These are phyloP conservation scores for Penicillium sp. DNA, from an alignment of 2,329 filamentous ascomycete species.

Conservation along the genomic window DNA sequence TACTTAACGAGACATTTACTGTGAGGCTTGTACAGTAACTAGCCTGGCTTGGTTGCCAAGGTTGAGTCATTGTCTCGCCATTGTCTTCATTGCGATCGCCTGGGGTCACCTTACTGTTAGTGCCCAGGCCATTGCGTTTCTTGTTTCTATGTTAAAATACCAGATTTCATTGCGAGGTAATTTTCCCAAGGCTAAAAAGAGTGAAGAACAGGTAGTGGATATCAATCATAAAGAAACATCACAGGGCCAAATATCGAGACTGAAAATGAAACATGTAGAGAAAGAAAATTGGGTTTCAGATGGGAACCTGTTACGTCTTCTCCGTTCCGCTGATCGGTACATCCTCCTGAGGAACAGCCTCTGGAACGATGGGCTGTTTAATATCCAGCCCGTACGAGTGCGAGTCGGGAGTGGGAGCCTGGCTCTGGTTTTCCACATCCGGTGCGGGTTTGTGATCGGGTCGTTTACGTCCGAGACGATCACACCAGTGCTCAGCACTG, in stretches of 20 bases:
- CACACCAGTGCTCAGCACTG: constrained; percentile 90
- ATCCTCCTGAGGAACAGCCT: constrained; percentile 29
- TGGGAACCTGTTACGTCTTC: constrained; percentile 18
- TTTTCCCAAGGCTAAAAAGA: constrained; percentile 9
- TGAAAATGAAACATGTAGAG: constrained; percentile 2
- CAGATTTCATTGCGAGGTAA: not conserved
- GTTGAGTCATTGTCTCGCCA: too few relatives aligned
- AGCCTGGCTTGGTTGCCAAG: too few relatives aligned
- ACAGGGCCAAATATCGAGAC: constrained; percentile 5
- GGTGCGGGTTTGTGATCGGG: constrained; percentile 30
- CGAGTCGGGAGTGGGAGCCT: constrained; percentile 15
- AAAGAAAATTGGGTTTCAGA: not conserved
- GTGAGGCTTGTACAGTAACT: too few relatives aligned
- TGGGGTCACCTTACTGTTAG: too few relatives aligned
- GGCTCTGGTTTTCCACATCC: constrained; percentile 27
- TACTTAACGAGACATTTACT: too few relatives aligned
- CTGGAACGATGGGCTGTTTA: constrained; percentile 29
- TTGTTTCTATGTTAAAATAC: not conserved
- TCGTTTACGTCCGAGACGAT: constrained; percentile 66
- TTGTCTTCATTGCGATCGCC: too few relatives aligned
- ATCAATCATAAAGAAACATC: constrained; percentile 28
- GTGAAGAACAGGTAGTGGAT: constrained; percentile 25
- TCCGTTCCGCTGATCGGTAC: constrained; percentile 43
- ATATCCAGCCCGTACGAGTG: constrained; percentile 32
- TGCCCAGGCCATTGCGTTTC: too few relatives aligned